These are phyloP conservation scores for Rhododendron ovatum DNA, from an alignment of 148 eudicot genomes.

Conservation along the genomic window DNA sequence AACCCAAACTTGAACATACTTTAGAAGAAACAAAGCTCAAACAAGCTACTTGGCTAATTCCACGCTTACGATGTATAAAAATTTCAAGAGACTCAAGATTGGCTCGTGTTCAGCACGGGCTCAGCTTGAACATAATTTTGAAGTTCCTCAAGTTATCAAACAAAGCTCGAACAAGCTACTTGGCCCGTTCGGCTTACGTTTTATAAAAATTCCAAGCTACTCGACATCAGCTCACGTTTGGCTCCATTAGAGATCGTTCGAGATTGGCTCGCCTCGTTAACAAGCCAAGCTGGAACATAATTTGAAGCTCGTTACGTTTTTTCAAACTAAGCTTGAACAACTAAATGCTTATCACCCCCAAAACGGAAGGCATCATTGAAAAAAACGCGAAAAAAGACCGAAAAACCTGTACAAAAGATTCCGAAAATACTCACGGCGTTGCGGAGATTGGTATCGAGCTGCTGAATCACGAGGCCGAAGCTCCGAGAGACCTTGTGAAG, in stretches of 20 bases:
- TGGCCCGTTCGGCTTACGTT: neutral
- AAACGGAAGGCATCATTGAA: too few species aligned
- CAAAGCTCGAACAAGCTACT: neutral
- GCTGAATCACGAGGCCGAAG: constrained; percentile 86
- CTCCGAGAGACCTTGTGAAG: constrained; percentile 93
- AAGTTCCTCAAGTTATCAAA: neutral
- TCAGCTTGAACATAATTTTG: neutral
- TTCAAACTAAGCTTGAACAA: too few species aligned
- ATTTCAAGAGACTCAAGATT: neutral
- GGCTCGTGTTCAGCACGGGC: neutral
- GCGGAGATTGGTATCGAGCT: constrained; percentile 76
- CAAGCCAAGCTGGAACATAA: neutral
- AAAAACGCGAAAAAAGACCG: neutral
- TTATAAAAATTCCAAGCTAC: neutral
- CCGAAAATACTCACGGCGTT: constrained; percentile 55
- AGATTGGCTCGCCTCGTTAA: neutral
- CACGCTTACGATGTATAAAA: neutral
- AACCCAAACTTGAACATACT: neutral
- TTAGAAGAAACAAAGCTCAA: neutral
- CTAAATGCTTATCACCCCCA: too few species aligned
- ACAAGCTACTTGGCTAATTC: neutral
- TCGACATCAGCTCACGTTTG: neutral
- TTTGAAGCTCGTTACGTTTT: neutral
- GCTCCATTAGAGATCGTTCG: neutral
- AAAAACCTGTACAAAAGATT: neutral